Evolutionary conservation across 352 stramenopile species (phyloP).

Genomic region (Phytophthora tentaculata): DNA sequence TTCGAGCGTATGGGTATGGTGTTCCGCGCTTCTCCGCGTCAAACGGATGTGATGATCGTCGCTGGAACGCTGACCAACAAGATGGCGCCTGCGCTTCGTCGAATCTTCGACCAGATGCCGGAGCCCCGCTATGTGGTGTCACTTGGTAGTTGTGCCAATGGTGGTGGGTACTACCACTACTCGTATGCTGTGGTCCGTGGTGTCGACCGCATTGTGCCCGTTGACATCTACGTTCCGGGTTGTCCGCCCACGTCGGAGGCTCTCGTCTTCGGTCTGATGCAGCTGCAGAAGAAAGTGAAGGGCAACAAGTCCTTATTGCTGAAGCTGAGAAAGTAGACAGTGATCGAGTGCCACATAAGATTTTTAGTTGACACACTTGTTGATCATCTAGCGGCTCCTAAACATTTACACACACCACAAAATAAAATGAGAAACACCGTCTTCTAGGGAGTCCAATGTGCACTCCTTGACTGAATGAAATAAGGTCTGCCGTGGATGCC

Average conservation of each 20-base stretch:
- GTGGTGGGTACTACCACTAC: constrained; percentile 92
- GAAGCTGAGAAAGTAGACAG: constrained; percentile 22
- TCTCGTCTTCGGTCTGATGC: constrained; percentile 21
- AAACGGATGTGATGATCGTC: constrained; percentile 99
- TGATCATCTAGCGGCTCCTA: too few species aligned
- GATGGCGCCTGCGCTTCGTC: constrained; percentile 97
- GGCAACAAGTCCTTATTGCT: constrained; percentile 20
- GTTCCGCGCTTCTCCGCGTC: constrained; percentile 93
- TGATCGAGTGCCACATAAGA: too few species aligned
- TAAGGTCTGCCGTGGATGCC: too few species aligned
- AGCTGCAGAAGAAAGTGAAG: constrained; percentile 29
- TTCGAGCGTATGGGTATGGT: constrained; percentile 98
- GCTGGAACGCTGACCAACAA: constrained; percentile 99
- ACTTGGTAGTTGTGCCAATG: constrained; percentile 98
- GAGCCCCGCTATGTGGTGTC: constrained; percentile 98
- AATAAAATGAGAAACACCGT: too few species aligned
- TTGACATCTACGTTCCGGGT: constrained; percentile 99
- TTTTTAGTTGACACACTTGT: too few species aligned
- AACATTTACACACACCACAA: too few species aligned
- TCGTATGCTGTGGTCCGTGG: constrained; percentile 97
- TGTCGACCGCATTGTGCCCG: constrained; percentile 96
- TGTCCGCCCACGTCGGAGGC: constrained; percentile 70
- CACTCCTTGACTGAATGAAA: too few species aligned
- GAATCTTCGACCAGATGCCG: constrained; percentile 99
- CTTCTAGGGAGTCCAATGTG: too few species aligned